These are phyloP conservation scores for Claviceps sp. DNA, from an alignment of 2,329 filamentous ascomycete species.

Conservation along the genomic window DNA sequence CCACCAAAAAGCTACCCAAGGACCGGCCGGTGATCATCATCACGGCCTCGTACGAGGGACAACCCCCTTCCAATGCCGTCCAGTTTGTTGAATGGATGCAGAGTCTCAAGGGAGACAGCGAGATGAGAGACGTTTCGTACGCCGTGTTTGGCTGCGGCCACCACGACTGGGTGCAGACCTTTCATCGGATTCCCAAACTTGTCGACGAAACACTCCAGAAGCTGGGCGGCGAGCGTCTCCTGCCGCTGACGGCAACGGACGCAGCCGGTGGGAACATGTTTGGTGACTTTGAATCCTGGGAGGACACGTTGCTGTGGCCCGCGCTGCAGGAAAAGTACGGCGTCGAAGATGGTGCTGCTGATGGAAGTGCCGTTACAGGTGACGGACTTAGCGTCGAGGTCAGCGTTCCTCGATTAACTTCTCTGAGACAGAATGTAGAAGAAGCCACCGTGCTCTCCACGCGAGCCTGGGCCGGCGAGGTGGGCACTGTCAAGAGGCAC, in stretches of 20 bases:
- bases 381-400: slow-evolving; percentile 31
- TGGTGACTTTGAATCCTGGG: slow-evolving; percentile 53
- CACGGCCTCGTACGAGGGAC: slow-evolving; percentile 60
- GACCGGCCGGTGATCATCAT: slow-evolving; percentile 52
- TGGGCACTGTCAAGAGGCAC: slow-evolving; percentile 45
- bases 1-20: slow-evolving; percentile 44
- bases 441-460: slow-evolving; percentile 46
- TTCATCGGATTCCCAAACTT: slow-evolving; percentile 52
- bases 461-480: slow-evolving; percentile 32
- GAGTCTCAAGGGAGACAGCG: slow-evolving; percentile 28
- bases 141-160: slow-evolving; percentile 58
- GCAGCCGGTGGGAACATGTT: slow-evolving; percentile 53
- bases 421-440: slow-evolving; percentile 49
- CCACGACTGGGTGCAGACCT: slow-evolving; percentile 46
- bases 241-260: slow-evolving; percentile 42
- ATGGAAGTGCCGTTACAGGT: slow-evolving; percentile 2
- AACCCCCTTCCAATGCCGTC: slow-evolving; percentile 58
- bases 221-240: slow-evolving; percentile 21
- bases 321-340: slow-evolving; percentile 33
- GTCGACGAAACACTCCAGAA: slow-evolving; percentile 39
- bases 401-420: slow-evolving; percentile 38
- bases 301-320: slow-evolving; percentile 41
- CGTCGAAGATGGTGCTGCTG: slow-evolving; percentile 15
- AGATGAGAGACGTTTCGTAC: slow-evolving; percentile 45
- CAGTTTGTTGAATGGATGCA: slow-evolving; percentile 57